Percentiles rank a stretch among this genome's conserved stretches.
Evolutionary conservation across 352 stramenopile species (phyloP).

Genomic region (Phytophthora lateralis): DNA sequence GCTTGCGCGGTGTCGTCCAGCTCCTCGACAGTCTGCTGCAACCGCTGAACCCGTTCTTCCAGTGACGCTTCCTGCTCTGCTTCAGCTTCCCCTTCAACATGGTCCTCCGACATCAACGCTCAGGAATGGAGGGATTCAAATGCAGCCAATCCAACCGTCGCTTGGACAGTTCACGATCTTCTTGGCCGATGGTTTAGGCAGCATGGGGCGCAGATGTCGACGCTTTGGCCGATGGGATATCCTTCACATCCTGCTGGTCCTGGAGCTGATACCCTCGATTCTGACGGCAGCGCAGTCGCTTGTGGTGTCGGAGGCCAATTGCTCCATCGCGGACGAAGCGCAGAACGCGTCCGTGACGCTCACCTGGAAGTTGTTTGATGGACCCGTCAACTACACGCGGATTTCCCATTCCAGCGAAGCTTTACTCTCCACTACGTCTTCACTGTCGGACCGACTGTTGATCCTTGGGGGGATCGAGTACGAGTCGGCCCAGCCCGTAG

Average conservation of each 20-base stretch:
- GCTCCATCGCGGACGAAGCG: constrained; percentile 34
- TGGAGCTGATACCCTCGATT: background rate
- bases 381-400: constrained; percentile 50
- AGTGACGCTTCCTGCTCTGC: constrained; percentile 11
- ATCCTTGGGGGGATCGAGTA: constrained; percentile 74
- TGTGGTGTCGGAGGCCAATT: constrained; percentile 37
- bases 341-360: constrained; percentile 48
- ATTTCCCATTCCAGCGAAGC: constrained; percentile 54
- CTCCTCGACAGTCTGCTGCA: constrained; percentile 23
- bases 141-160: constrained; percentile 27
- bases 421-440: constrained; percentile 13
- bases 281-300: constrained; percentile 13
- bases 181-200: constrained; percentile 6
- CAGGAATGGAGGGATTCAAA: constrained; percentile 7
- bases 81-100: background rate
- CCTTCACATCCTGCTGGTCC: constrained; percentile 4
- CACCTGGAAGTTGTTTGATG: constrained; percentile 37
- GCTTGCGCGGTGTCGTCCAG: constrained; percentile 34
- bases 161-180: constrained; percentile 18
- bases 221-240: background rate
- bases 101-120: constrained; percentile 21
- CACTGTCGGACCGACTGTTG: constrained; percentile 37
- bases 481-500: constrained; percentile 69
- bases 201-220: background rate
- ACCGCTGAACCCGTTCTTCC: constrained; percentile 15